These are phyloP conservation scores for Thalassiosira gravida DNA, from an alignment of 352 stramenopile genomes.

Conservation along the genomic window DNA sequence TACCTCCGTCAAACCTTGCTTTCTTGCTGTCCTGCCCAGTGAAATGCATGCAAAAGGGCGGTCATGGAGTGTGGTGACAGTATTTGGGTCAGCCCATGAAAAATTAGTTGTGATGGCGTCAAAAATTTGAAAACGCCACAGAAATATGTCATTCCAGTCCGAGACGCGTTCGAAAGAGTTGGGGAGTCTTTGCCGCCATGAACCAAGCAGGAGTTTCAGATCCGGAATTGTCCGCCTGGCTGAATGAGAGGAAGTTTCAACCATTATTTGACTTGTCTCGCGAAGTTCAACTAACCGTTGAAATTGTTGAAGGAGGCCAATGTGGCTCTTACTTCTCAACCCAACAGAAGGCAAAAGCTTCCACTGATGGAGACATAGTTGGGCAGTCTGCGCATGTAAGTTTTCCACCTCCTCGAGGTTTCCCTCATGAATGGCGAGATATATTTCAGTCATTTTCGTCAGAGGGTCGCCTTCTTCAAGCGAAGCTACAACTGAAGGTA, in stretches of 20 bases:
- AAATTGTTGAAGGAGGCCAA: constrained; percentile 79
- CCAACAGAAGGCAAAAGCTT: constrained; percentile 74
- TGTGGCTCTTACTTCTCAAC: constrained; percentile 67
- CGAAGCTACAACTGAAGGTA: constrained; percentile 64
- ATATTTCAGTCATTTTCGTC: constrained; percentile 84
- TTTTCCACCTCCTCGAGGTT: constrained; percentile 84
- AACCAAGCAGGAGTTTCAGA: constrained; percentile 68
- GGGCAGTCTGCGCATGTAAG: constrained; percentile 78
- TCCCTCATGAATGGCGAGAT: constrained; percentile 80
- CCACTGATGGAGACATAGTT: constrained; percentile 82
- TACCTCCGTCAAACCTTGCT: constrained; percentile 75
- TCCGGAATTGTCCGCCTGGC: constrained; percentile 78
- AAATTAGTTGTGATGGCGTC: constrained; percentile 83
- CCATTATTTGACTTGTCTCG: constrained; percentile 85
- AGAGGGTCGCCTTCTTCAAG: constrained; percentile 74
- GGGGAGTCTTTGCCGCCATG: constrained; percentile 82
- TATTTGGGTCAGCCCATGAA: constrained; percentile 79
- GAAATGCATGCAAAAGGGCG: constrained; percentile 79
- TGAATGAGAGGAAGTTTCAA: constrained; percentile 80
- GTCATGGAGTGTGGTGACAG: constrained; percentile 84
- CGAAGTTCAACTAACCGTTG: constrained; percentile 85
- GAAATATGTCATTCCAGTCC: constrained; percentile 82
- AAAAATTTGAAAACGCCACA: constrained; percentile 85
- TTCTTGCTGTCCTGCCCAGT: constrained; percentile 79
- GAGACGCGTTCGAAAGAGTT: constrained; percentile 81